Conservation (phyloP, 176 grass and related monocot species). For the Paspalum notatum region DNA sequence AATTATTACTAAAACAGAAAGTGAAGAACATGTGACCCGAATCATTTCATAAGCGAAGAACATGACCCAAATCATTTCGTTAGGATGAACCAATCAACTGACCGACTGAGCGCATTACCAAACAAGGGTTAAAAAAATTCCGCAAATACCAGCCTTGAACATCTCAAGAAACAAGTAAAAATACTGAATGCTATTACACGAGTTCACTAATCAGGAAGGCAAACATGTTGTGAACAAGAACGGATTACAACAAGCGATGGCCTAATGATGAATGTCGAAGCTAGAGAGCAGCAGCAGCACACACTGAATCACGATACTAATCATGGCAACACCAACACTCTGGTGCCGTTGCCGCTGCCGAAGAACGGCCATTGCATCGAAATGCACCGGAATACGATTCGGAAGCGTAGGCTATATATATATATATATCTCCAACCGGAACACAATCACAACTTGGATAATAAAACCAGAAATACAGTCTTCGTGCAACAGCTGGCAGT, state of each 20-base stretch:
- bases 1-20: neutral
- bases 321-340: neutral
- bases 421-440: neutral
- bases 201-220: neutral
- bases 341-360: neutral
- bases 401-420: neutral
- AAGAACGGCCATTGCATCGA: neutral
- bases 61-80: slow-evolving; percentile 2
- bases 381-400: neutral
- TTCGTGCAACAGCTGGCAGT: neutral
- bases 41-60: neutral
- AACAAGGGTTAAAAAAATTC: neutral
- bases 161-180: neutral
- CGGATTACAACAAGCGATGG: neutral
- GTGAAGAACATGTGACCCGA: neutral
- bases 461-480: neutral
- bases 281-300: neutral
- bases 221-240: neutral
- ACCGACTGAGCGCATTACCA: neutral
- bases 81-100: slow-evolving; percentile 17
- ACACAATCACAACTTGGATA: neutral
- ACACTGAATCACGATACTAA: neutral
- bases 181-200: neutral
- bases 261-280: neutral
- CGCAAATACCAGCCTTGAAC: neutral